These are phyloP conservation scores for Candida bentonensis DNA, from an alignment of 805 yeast genomes.

Conservation along the genomic window DNA sequence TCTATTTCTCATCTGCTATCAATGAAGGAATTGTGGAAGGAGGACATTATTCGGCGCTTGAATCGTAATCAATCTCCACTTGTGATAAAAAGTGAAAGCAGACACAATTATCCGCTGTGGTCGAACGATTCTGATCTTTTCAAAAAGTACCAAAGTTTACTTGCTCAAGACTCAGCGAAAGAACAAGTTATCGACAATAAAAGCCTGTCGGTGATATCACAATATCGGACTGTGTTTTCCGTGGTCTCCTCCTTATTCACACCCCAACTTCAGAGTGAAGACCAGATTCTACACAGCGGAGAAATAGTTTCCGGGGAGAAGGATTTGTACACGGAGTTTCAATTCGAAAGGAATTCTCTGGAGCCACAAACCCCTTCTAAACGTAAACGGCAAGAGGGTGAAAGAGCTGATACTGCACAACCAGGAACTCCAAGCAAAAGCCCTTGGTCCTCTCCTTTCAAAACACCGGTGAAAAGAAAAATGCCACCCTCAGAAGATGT, in stretches of 20 bases:
- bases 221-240: neutral
- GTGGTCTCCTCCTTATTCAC: neutral
- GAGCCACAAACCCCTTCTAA: no score
- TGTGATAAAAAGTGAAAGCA: neutral
- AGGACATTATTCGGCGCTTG: slow-evolving; percentile 19
- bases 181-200: neutral
- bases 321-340: no score
- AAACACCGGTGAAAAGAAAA: neutral
- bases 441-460: neutral
- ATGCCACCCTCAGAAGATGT: no score
- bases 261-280: neutral
- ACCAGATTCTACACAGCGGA: neutral
- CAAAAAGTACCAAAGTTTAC: neutral
- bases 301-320: neutral
- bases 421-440: neutral
- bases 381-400: no score
- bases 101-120: neutral
- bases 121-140: neutral
- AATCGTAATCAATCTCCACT: neutral
- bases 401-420: no score
- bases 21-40: slow-evolving; percentile 38
- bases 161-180: neutral
- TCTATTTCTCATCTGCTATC: neutral
- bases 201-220: neutral
- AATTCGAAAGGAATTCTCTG: no score